A percentile compares a stretch with the other conserved stretches of the same genome.
Conservation (phyloP, 1,284 basidiomycete species). For the Erythrobasidium hasegawianum region DNA sequence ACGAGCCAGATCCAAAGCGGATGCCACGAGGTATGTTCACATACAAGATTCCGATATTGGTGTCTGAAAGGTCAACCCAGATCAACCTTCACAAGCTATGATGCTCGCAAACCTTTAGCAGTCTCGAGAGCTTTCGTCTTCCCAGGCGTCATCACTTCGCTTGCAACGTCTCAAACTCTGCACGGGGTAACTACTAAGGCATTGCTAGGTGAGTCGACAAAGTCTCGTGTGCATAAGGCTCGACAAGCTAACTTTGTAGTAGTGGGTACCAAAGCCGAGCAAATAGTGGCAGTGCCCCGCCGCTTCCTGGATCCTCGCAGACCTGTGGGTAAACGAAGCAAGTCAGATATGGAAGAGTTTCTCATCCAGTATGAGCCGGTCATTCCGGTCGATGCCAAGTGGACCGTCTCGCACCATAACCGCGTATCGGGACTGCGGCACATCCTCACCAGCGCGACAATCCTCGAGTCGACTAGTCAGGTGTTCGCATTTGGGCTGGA, state of each 20-base stretch:
- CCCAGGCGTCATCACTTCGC: constrained; percentile 63
- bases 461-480: constrained; percentile 87
- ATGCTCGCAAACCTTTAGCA: constrained; percentile 42
- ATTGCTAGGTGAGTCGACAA: constrained; percentile 73
- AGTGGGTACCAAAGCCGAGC: constrained; percentile 73
- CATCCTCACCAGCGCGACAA: constrained; percentile 71
- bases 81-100: constrained; percentile 14
- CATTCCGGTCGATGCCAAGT: constrained; percentile 66
- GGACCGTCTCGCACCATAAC: constrained; percentile 59
- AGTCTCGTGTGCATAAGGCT: too few species aligned
- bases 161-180: constrained; percentile 73
- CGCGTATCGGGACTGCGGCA: constrained; percentile 65
- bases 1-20: background rate
- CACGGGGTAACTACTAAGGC: constrained; percentile 85
- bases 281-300: constrained; percentile 71
- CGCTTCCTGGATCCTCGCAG: constrained; percentile 78
- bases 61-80: background rate
- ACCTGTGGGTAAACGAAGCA: constrained; percentile 67
- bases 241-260: constrained; percentile 57
- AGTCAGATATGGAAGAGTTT: constrained; percentile 77
- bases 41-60: background rate
- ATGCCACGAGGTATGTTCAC: background rate
- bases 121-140: constrained; percentile 70
- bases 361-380: constrained; percentile 79
- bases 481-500: constrained; percentile 83